Evolutionary conservation across 2,329 filamentous ascomycete genomes (phyloP).

Genomic region (Remersonia thermophila): DNA sequence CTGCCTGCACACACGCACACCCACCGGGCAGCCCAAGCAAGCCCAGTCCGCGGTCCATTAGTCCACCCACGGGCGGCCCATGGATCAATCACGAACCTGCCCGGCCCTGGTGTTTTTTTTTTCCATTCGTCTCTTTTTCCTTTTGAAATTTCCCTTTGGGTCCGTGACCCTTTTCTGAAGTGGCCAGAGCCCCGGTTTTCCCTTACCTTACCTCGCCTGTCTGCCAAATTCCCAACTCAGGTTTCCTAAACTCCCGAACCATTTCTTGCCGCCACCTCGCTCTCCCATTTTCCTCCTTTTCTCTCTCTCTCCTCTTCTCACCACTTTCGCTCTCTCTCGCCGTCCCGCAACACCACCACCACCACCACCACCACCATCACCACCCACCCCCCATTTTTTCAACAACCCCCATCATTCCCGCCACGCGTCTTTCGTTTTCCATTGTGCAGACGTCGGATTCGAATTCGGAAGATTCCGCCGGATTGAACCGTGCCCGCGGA

Average conservation of each 20-base stretch:
- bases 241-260: too few relatives aligned
- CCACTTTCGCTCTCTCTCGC: constrained; percentile 24
- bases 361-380: constrained; percentile 18
- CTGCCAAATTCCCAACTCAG: constrained; percentile 36
- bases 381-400: too few relatives aligned
- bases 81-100: too few relatives aligned
- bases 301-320: constrained; percentile 21
- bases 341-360: constrained; percentile 25
- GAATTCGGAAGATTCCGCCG: constrained; percentile 22
- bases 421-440: constrained; percentile 11
- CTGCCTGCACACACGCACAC: too few relatives aligned
- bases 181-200: constrained; percentile 36
- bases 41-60: too few relatives aligned
- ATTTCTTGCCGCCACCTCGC: constrained; percentile 30
- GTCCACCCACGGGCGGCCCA: too few relatives aligned
- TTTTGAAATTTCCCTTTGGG: constrained; percentile 22
- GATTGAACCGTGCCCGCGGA: constrained; percentile 19
- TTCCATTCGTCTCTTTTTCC: constrained; percentile 10
- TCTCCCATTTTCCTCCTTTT: too few relatives aligned
- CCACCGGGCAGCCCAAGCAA: too few relatives aligned
- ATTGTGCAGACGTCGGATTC: constrained; percentile 26
- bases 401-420: constrained; percentile 29
- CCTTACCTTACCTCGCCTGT: constrained; percentile 26
- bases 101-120: constrained; percentile 18
- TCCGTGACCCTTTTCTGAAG: constrained; percentile 22